Evolutionary conservation across 306 rosid genomes (phyloP), one percentile per base, ranked within the genome.

Genomic region (Lathyrus aphaca): DNA sequence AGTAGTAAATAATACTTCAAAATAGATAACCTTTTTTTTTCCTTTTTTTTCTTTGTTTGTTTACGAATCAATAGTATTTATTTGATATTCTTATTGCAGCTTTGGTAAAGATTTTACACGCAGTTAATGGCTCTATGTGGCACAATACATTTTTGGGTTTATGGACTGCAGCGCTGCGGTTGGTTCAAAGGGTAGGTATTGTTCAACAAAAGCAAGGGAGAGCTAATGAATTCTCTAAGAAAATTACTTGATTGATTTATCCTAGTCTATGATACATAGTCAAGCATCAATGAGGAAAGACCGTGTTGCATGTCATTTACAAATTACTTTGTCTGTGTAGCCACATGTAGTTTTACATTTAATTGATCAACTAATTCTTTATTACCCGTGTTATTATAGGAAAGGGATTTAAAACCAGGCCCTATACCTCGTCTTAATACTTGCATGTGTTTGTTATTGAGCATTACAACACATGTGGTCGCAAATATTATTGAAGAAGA

Each of bases 81-180:
- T 76, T 67, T 77, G 40, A 61, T 61, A 42, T 75, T 79, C 42
- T 74, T 70, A 25, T 74, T 82, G 85, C 89, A 93, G 98, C 94
- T 77, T 72, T 90, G 81, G 83, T 84, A 56, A 90, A 90, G 88
- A 82, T 79, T 80, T 73, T 93, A 76, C 98, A 83, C 69, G 92
- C 83, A 50, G 76, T 90, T 53, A 85, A 90, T 79, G 85, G 83
- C 69, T 66, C 88, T 72, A 57, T 86, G 72, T 93, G 98, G 97
- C 97, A 88, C 72, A 55, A 74, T 43, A 76, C 97, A 58, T 93
- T 93, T 83, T 83, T 93, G 77, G 94, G 94, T 74, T 74, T 93
- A 77, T 93, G 98, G 98, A 70, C 85, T 78, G 83, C 98, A 76
- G 94, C 95, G 25, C 80, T 93, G 27, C 94, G 96, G 44, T 88